phyloP scores from a whole-genome alignment of 352 stramenopile genomes.

The Phytophthora chlamydospora region DNA sequence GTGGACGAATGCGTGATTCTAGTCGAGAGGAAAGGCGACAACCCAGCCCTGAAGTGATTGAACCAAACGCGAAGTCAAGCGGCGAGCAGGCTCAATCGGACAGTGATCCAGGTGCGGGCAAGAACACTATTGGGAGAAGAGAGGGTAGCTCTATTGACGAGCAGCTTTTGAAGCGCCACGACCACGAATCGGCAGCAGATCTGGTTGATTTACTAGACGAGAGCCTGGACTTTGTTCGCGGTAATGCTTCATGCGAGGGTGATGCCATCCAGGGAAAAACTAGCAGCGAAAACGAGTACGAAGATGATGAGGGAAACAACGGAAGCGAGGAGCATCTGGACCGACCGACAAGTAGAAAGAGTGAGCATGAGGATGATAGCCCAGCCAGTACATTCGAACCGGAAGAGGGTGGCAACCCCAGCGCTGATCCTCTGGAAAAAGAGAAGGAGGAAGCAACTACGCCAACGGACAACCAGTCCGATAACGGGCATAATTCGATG shows the following conservation, averaged over 20 bases:
- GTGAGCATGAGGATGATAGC: neutral
- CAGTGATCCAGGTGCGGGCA: neutral
- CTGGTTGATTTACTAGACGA: conserved; percentile 70
- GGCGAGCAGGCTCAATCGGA: neutral
- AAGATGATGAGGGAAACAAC: conserved; percentile 18
- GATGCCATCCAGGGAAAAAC: conserved; percentile 3
- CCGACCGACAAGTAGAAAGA: neutral
- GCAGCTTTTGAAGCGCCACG: conserved; percentile 4
- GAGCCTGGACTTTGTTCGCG: conserved; percentile 42
- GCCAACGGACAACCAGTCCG: conserved; percentile 20
- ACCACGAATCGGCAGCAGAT: conserved; percentile 33
- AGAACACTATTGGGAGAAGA: neutral
- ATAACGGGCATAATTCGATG: conserved; percentile 13
- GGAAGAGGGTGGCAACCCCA: conserved; percentile 5
- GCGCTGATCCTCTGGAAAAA: neutral
- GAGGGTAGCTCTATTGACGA: neutral
- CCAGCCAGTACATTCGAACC: conserved; percentile 5
- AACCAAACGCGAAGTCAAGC: conserved; percentile 5
- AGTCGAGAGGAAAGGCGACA: conserved; percentile 10
- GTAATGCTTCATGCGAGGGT: conserved; percentile 9
- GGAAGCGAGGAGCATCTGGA: neutral
- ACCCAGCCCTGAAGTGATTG: neutral
- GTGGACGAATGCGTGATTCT: conserved; percentile 25
- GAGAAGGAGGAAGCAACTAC: conserved; percentile 1
- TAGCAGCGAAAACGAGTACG: conserved; percentile 12